Base-by-base conservation (phyloP, 495 filamentous ascomycete genomes). In the Trichocladium uniseriatum region DNA sequence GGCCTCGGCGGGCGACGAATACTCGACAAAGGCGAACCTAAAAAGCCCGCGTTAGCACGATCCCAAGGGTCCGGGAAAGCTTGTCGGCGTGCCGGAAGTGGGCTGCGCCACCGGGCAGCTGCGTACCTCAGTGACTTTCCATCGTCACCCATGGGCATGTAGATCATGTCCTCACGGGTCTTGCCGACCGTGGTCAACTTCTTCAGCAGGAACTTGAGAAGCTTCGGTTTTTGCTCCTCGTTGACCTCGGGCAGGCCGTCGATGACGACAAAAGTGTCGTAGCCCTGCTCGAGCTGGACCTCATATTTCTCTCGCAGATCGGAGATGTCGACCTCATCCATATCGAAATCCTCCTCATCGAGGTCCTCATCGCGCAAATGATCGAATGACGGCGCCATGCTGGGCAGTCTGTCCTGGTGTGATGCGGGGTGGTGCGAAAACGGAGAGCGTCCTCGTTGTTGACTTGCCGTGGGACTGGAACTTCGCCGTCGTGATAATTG, bases 1-100 rank as follows among this genome's bases (percentile, higher is more conserved):
- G 14, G 92, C 92, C 69, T 96, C 89, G 61, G 86, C 88, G 42
- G 90, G 75, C n/a, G 87, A 88, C 38, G 90, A 81, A 67, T 89
- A 98, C 68, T 98, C 92, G 45, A 97, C 89, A 64, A 98, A 96
- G 53, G 91, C 91, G 60, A 84, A 94, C 52, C 88, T 92, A 59
- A 32, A 40, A 18, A 10, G 19, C 19, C 13, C 40, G 45, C 42
- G 31, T 44, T 21, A 35, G 39, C 16, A 50, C 53, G 54, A 59
- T 50, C 44, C 41, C 27, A 38, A 3, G 15, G 3, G 37, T 31
- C n/a, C 13, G 35, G 34, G 29, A 34, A 16, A 27, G 24, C 3
- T 3, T 3, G 24, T 8, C 24, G 24, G 24, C 24, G 24, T 3
- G 24, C 8, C n/a, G 37, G 16, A 20, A 28, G 15, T n/a, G 14